Evolutionary conservation across 345 rosid species (phyloP).

Genomic region (Lepidium africanum): DNA sequence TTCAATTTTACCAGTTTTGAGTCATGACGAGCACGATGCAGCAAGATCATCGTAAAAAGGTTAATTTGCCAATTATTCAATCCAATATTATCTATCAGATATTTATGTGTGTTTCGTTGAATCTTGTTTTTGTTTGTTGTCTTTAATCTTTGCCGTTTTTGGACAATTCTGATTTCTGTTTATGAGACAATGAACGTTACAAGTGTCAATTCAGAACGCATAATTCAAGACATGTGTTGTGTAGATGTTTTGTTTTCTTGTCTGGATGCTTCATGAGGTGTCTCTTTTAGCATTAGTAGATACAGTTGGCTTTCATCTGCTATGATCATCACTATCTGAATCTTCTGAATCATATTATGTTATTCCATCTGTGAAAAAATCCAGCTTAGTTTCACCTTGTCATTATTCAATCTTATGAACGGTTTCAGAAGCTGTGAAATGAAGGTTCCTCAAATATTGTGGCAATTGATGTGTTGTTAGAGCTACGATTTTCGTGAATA

Average conservation of each 20-base stretch:
- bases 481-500: background rate
- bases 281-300: background rate
- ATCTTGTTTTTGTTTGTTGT: background rate
- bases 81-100: background rate
- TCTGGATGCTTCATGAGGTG: background rate
- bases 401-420: background rate
- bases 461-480: background rate
- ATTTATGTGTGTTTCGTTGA: slow-evolving; percentile 1
- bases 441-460: background rate
- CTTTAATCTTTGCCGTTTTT: slow-evolving; percentile 3
- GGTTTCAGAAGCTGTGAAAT: background rate
- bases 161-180: slow-evolving; percentile 5
- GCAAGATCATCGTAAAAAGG: slow-evolving; percentile 84
- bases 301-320: background rate
- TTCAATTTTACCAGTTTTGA: background rate
- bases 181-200: slow-evolving; percentile 6
- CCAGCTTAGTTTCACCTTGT: background rate
- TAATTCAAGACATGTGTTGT: slow-evolving; percentile 6
- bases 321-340: background rate
- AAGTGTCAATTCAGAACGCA: slow-evolving; percentile 15
- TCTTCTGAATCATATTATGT: background rate
- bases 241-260: background rate
- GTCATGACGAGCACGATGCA: slow-evolving; percentile 36
- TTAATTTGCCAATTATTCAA: slow-evolving; percentile 1
- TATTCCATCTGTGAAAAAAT: background rate